Percentiles rank a stretch among this genome's conserved stretches.
Conservation (phyloP, 805 yeast species). For the Wickerhamomyces bisporus region DNA sequence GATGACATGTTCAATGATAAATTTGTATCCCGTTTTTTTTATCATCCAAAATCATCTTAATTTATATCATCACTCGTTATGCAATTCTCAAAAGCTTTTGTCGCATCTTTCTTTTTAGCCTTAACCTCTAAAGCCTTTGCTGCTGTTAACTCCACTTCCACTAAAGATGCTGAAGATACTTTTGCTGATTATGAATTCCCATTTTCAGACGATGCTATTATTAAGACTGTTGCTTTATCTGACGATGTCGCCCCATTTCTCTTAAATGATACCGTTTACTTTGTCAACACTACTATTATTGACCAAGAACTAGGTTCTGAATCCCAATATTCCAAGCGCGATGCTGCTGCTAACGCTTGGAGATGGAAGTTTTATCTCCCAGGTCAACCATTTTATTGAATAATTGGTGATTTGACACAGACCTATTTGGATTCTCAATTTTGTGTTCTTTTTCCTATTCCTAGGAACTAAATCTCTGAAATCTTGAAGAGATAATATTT, state of each 20-base stretch:
- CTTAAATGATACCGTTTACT: conserved; percentile 6
- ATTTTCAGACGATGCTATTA: conserved; percentile 3
- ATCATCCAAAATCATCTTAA: too few relatives aligned
- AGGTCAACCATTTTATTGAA: conserved; percentile 8
- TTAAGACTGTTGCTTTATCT: conserved; percentile 1
- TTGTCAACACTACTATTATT: conserved; percentile 5
- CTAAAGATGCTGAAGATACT: conserved; percentile 1
- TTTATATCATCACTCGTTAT: conserved; percentile 4
- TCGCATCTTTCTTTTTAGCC: conserved; percentile 6
- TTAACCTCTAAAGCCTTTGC: conserved; percentile 9
- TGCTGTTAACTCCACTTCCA: conserved; percentile 1
- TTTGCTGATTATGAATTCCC: conserved; percentile 3
- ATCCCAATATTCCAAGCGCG: conserved; percentile 3
- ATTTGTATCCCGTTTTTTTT: too few relatives aligned
- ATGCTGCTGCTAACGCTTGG: conserved; percentile 21
- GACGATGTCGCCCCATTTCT: conserved; percentile 5
- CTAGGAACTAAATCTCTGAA: too few relatives aligned
- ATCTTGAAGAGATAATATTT: too few relatives aligned
- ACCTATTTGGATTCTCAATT: too few relatives aligned
- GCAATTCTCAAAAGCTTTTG: conserved; percentile 11
- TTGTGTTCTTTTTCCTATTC: too few relatives aligned
- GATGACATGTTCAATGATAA: too few relatives aligned
- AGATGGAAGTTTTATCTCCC: conserved; percentile 11
- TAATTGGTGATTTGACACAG: too few relatives aligned
- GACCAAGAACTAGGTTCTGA: neutral